phyloP scores from a whole-genome alignment of 2,329 filamentous ascomycete species.

The Exophiala viscosa region DNA sequence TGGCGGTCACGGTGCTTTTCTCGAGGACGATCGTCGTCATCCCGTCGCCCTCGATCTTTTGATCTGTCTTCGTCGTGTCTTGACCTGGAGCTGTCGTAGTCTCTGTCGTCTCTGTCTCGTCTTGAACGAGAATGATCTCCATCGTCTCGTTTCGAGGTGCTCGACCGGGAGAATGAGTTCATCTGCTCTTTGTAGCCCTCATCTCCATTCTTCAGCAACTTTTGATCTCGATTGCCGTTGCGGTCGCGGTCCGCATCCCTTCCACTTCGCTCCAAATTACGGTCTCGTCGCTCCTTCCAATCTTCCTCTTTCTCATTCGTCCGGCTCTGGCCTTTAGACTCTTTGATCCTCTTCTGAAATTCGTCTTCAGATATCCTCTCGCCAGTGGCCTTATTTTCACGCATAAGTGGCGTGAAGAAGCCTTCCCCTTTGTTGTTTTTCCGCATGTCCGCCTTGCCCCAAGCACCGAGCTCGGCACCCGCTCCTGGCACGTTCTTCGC shows the following conservation, averaged over 20 bases:
- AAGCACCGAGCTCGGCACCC: conserved; percentile 71
- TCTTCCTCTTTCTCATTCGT: conserved; percentile 36
- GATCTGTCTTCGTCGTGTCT: conserved; percentile 34
- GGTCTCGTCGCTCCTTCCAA: conserved; percentile 44
- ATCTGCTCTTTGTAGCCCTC: conserved; percentile 37
- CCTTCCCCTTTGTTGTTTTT: conserved; percentile 49
- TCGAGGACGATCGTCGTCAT: conserved; percentile 32
- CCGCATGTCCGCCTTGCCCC: conserved; percentile 63
- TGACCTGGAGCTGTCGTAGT: conserved; percentile 26
- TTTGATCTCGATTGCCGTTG: conserved; percentile 35
- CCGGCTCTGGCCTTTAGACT: conserved; percentile 41
- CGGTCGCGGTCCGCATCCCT: conserved; percentile 36
- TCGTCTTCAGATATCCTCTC: conserved; percentile 62
- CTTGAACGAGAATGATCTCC: conserved; percentile 19
- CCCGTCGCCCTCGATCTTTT: conserved; percentile 36
- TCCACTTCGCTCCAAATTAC: conserved; percentile 40
- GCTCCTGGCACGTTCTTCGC: conserved; percentile 60
- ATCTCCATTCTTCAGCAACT: conserved; percentile 31
- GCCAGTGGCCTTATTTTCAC: conserved; percentile 60
- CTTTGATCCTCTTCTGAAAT: conserved; percentile 50
- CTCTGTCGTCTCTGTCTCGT: conserved; percentile 25
- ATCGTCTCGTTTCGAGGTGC: conserved; percentile 36
- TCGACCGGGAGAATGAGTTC: conserved; percentile 38
- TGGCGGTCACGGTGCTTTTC: conserved; percentile 34
- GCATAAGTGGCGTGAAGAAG: conserved; percentile 59